A percentile compares a stretch with the other conserved stretches of the same genome.
These are phyloP conservation scores for Scheffersomyces insectosa DNA, from an alignment of 1,139 yeast species.

Conservation along the genomic window DNA sequence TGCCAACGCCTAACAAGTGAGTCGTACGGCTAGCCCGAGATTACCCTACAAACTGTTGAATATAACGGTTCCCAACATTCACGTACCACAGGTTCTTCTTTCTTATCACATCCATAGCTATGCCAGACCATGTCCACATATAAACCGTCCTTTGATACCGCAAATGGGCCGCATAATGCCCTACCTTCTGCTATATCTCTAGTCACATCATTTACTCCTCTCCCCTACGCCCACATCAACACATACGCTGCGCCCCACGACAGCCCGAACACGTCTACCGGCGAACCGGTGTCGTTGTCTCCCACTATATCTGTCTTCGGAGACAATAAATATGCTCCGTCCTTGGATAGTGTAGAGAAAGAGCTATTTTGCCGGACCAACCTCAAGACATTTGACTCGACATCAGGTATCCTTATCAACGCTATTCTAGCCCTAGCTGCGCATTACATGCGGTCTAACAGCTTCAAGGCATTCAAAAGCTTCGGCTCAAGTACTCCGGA, in stretches of 20 bases:
- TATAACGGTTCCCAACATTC: too few species aligned
- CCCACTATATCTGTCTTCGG: not conserved
- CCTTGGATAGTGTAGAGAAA: conserved; percentile 14
- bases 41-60: too few species aligned
- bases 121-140: too few species aligned
- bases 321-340: not conserved
- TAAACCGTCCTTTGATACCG: too few species aligned
- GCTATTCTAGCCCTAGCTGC: conserved; percentile 21
- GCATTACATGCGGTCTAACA: conserved; percentile 21
- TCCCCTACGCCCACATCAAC: conserved; percentile 2
- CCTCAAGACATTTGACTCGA: conserved; percentile 6
- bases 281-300: conserved; percentile 3
- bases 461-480: conserved; percentile 19
- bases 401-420: conserved; percentile 12
- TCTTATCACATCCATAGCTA: too few species aligned
- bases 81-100: too few species aligned
- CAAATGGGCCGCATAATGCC: too few species aligned
- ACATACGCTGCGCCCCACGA: not conserved
- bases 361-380: conserved; percentile 6
- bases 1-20: too few species aligned
- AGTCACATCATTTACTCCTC: not conserved
- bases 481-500: conserved; percentile 4
- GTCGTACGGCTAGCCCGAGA: too few species aligned
- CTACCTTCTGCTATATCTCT: too few species aligned
- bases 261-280: not conserved